Evolutionary conservation across 164 flowering plant genomes (phyloP).

Genomic region (Litsea cubeba): DNA sequence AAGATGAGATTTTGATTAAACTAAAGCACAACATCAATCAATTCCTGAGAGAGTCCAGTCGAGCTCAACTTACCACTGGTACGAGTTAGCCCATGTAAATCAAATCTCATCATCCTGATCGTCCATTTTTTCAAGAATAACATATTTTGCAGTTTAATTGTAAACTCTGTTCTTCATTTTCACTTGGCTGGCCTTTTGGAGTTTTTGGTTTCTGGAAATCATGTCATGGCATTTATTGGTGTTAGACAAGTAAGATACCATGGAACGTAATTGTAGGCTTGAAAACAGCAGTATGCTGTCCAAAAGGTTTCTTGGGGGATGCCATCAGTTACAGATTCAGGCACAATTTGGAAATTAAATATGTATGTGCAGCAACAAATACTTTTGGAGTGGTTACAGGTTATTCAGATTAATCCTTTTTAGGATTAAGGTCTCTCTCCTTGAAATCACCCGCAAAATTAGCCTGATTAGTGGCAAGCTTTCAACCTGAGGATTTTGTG

Average conservation of each 20-base stretch:
- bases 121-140: constrained; percentile 81
- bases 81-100: constrained; percentile 3
- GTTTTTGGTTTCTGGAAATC: constrained; percentile 59
- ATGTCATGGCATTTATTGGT: background rate
- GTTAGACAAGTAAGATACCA: background rate
- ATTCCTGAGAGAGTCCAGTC: background rate
- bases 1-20: background rate
- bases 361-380: background rate
- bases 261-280: background rate
- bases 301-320: background rate
- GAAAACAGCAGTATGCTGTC: background rate
- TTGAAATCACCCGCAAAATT: background rate
- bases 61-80: background rate
- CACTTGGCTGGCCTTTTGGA: constrained; percentile 42
- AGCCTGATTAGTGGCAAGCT: background rate
- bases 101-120: constrained; percentile 48
- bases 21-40: background rate
- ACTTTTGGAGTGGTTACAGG: background rate
- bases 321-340: background rate
- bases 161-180: constrained; percentile 20
- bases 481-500: background rate
- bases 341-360: background rate
- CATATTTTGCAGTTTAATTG: constrained; percentile 59
- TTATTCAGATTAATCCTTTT: background rate
- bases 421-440: background rate